These are phyloP conservation scores for Ascochyta clinopodiicola DNA, from an alignment of 2,329 filamentous ascomycete genomes.

Conservation along the genomic window DNA sequence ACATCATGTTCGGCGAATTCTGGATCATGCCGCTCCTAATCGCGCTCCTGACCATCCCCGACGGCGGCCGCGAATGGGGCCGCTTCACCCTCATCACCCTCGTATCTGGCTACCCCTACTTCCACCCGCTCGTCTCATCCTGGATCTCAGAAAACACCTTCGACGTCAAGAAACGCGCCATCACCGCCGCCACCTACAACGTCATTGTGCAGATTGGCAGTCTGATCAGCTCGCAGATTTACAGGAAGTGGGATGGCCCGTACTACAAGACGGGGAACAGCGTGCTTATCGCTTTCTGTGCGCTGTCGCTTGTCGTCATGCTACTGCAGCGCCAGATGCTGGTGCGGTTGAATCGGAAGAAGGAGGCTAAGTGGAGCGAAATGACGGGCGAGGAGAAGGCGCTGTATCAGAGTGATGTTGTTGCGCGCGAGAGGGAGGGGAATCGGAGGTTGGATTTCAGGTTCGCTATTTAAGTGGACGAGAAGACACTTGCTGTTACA, in stretches of 20 bases:
- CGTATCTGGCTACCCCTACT: conserved; percentile 50
- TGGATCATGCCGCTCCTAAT: conserved; percentile 52
- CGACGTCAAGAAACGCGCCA: conserved; percentile 66
- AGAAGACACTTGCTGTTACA: no score
- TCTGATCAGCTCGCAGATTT: conserved; percentile 54
- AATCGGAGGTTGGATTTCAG: conserved; percentile 52
- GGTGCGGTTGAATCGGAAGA: conserved; percentile 30
- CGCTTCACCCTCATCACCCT: conserved; percentile 49
- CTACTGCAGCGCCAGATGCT: conserved; percentile 57
- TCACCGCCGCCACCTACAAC: conserved; percentile 70
- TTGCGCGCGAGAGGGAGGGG: conserved; percentile 39
- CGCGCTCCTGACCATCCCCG: conserved; percentile 45
- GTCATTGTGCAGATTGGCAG: conserved; percentile 52
- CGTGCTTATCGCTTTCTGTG: conserved; percentile 58
- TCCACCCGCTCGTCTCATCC: conserved; percentile 65
- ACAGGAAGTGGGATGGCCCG: conserved; percentile 61
- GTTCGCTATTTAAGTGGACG: conserved; percentile 30
- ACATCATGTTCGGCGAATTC: conserved; percentile 51
- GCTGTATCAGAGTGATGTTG: conserved; percentile 55
- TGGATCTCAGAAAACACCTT: conserved; percentile 69
- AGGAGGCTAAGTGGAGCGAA: conserved; percentile 57
- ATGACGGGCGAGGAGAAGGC: conserved; percentile 58
- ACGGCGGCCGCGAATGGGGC: conserved; percentile 46
- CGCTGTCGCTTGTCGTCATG: conserved; percentile 58
- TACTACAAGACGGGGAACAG: conserved; percentile 61